Conservation (phyloP, 2,329 filamentous ascomycete species). For the Pseudogymnoascus sp. region DNA sequence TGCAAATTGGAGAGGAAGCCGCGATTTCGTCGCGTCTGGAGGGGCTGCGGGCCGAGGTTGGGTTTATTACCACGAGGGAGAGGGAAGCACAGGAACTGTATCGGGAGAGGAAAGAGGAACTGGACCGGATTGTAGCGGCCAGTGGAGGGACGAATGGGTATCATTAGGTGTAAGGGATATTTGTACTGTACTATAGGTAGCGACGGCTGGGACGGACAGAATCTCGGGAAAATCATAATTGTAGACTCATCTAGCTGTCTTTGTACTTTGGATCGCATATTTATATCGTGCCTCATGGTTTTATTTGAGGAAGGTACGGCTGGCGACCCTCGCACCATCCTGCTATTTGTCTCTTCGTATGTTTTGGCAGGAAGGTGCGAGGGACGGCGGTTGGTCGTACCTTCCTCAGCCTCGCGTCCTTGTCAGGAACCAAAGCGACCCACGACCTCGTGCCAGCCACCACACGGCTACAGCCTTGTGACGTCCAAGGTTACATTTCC, state of each 20-base stretch:
- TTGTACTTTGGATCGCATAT: not conserved
- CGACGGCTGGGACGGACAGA: not conserved
- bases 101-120: conserved; percentile 67
- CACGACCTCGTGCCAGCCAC: not conserved
- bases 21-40: conserved; percentile 68
- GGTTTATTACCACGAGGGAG: conserved; percentile 72
- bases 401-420: not conserved
- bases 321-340: no score
- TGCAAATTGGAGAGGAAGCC: conserved; percentile 74
- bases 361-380: not conserved
- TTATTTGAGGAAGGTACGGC: not conserved
- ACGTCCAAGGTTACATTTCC: conserved; percentile 5
- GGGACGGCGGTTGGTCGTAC: not conserved
- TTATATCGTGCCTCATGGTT: not conserved
- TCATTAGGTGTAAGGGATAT: conserved; percentile 2
- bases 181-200: conserved; percentile 2
- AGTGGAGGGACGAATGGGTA: conserved; percentile 3
- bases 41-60: conserved; percentile 73
- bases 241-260: not conserved
- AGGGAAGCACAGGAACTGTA: conserved; percentile 88
- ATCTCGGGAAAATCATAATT: conserved; percentile 3
- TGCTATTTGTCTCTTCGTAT: not conserved
- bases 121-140: conserved; percentile 39
- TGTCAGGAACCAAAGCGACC: not conserved
- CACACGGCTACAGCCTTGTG: not conserved